phyloP scores from a whole-genome alignment of 2,329 filamentous ascomycete species.

The Colletotrichum camelliae region DNA sequence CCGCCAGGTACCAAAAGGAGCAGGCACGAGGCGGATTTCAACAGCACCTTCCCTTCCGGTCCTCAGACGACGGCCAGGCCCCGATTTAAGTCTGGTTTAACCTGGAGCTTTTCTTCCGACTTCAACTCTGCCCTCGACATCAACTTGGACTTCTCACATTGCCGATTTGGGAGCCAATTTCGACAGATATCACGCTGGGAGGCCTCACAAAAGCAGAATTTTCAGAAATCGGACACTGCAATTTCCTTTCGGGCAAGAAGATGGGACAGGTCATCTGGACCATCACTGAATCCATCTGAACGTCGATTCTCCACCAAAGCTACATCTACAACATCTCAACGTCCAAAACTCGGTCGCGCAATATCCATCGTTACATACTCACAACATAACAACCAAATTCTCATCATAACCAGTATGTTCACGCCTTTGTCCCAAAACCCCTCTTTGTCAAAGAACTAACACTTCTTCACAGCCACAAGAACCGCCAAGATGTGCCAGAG shows the following conservation, averaged over 20 bases:
- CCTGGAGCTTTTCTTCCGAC: neutral
- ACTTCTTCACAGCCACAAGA: neutral
- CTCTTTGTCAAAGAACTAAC: neutral
- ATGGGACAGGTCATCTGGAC: neutral
- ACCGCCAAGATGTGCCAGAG: slow-evolving; percentile 13
- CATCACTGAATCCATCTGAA: neutral
- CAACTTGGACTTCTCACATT: neutral
- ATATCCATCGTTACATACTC: neutral
- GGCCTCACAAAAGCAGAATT: neutral
- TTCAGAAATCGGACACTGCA: neutral
- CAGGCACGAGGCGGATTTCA: neutral
- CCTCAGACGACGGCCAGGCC: neutral
- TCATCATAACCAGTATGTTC: neutral
- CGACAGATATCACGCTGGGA: neutral
- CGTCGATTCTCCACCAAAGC: neutral
- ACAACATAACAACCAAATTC: neutral
- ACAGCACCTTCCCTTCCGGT: neutral
- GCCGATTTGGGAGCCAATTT: neutral
- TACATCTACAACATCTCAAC: neutral
- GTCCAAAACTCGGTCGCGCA: neutral
- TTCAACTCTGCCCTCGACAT: neutral
- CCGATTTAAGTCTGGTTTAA: neutral
- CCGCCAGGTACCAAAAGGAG: neutral
- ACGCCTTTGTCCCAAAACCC: neutral
- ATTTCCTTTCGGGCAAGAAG: neutral